Evolutionary conservation across 257 asterid genomes (phyloP).

Genomic region (Solanum stenotomum): DNA sequence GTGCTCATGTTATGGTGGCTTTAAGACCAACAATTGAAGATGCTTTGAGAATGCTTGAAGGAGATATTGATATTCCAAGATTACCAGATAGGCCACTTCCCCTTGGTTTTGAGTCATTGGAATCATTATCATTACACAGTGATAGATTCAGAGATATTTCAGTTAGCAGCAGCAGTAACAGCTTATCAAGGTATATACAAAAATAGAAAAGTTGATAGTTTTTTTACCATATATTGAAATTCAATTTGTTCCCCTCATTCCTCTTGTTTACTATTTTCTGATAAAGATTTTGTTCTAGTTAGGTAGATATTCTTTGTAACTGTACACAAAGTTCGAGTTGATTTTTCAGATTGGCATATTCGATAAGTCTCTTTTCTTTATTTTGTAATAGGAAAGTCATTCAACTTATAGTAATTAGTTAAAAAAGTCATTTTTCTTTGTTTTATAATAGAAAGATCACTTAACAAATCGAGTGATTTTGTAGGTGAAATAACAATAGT

Average conservation of each 20-base stretch:
- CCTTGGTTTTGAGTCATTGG: constrained; percentile 20
- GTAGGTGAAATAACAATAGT: not conserved
- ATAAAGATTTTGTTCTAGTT: not conserved
- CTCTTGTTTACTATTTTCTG: not conserved
- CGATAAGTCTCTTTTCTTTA: not conserved
- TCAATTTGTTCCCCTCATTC: not conserved
- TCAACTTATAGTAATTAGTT: not conserved
- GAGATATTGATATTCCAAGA: constrained; percentile 50
- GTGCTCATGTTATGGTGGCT: constrained; percentile 63
- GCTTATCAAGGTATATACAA: not conserved
- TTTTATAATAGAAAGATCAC: not conserved
- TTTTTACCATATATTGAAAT: not conserved
- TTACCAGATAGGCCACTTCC: constrained; percentile 44
- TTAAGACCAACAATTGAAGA: constrained; percentile 52
- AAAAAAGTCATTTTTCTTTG: not conserved
- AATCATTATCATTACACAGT: constrained; percentile 1
- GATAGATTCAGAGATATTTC: not conserved
- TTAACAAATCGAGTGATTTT: not conserved
- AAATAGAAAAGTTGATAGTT: not conserved
- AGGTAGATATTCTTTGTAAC: not conserved
- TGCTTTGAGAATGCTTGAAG: constrained; percentile 60
- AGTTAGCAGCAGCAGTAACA: not conserved
- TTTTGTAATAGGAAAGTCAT: not conserved
- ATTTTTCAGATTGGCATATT: not conserved
- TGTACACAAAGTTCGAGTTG: not conserved